These are phyloP conservation scores for Phytophthora citricola DNA, from an alignment of 352 stramenopile species.

Conservation along the genomic window DNA sequence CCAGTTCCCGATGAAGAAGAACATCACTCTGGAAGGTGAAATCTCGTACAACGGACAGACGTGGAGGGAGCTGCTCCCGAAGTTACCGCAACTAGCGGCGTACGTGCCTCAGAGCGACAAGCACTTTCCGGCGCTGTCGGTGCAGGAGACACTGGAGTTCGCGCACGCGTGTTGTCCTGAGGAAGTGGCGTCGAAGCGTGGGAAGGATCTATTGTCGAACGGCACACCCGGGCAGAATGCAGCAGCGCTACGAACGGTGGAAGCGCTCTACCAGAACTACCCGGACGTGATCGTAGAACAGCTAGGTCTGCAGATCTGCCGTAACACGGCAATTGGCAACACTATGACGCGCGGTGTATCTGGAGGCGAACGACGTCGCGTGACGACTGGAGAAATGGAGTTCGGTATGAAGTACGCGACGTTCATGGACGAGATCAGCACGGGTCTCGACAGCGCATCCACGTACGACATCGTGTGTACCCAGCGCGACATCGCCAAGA, in stretches of 20 bases:
- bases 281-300: constrained; percentile 32
- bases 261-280: constrained; percentile 32
- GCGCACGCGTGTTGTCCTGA: constrained; percentile 29
- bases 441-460: constrained; percentile 86
- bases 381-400: constrained; percentile 36
- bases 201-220: constrained; percentile 46
- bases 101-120: constrained; percentile 38
- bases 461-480: constrained; percentile 87
- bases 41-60: constrained; percentile 40
- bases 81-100: constrained; percentile 30
- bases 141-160: constrained; percentile 45
- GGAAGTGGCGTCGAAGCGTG: constrained; percentile 53
- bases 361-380: constrained; percentile 74
- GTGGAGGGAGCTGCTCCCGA: constrained; percentile 15
- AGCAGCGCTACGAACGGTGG: constrained; percentile 8
- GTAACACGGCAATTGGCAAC: constrained; percentile 43
- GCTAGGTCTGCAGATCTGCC: constrained; percentile 33
- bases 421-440: constrained; percentile 91
- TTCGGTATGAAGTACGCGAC: constrained; percentile 62
- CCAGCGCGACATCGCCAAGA: constrained; percentile 43
- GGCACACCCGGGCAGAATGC: constrained; percentile 25
- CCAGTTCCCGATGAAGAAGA: constrained; percentile 38
- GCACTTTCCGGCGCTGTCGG: constrained; percentile 32
- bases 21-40: constrained; percentile 32
- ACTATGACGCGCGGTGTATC: constrained; percentile 46